Percentiles rank a stretch among this genome's conserved stretches.
These are phyloP conservation scores for Filosporella fistucella DNA, from an alignment of 495 filamentous ascomycete species.

Conservation along the genomic window DNA sequence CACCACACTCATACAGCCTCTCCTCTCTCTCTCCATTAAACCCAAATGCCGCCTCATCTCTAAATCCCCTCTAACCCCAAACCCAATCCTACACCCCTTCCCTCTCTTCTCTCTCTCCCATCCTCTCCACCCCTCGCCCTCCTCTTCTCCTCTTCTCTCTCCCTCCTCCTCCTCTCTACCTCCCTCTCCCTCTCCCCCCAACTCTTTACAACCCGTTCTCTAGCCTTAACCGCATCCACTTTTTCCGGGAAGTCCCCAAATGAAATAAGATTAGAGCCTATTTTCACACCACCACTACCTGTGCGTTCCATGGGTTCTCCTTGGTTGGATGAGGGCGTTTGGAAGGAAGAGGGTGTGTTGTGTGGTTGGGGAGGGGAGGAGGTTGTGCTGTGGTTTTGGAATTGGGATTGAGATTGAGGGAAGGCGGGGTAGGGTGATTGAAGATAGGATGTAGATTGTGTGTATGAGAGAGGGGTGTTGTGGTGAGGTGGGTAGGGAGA, in stretches of 20 bases:
- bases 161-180: not conserved
- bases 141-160: not conserved
- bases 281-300: constrained; percentile 21
- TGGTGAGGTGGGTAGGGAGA: constrained; percentile 3
- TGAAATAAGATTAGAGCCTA: constrained; percentile 23
- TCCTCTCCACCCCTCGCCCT: not conserved
- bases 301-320: constrained; percentile 12
- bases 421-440: no score
- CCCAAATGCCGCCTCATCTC: not conserved
- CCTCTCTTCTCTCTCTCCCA: not conserved
- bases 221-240: constrained; percentile 10
- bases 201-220: constrained; percentile 11
- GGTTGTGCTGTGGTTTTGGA: not conserved
- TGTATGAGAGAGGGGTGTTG: not conserved
- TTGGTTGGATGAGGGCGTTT: not conserved
- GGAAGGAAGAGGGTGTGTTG: constrained; percentile 1
- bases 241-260: constrained; percentile 24
- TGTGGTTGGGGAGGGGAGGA: not conserved
- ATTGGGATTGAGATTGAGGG: no score
- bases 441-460: not conserved
- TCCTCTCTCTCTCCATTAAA: no score
- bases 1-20: no score
- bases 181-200: constrained; percentile 12
- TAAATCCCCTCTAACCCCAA: not conserved
- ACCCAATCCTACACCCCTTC: no score